Evolutionary conservation across 2,329 filamentous ascomycete genomes (phyloP), one percentile per base, ranked within the genome.

Genomic region (Paecilomyces niveus): DNA sequence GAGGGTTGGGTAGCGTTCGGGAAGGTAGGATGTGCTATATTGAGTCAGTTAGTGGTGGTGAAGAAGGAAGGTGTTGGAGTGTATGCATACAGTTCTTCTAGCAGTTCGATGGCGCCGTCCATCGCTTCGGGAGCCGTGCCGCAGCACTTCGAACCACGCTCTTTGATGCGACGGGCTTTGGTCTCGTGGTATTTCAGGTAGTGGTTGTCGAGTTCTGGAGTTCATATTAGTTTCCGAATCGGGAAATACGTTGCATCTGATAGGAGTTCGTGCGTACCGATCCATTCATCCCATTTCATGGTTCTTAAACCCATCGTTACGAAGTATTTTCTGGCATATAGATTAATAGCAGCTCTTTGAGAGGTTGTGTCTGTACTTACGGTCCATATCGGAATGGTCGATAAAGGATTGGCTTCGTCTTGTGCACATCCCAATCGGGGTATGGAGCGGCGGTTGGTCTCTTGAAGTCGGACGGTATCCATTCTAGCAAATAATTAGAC

Each of bases 371-470:
- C 39, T 18, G 15, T n/a, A 74, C 72, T 70, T 69, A 77, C 70
- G 89, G 89, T 0, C 89, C 89, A 70, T 90, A 84, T 65, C 87
- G 84, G 72, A 93, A 93, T 0, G 89, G 88, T 5, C 89, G 83
- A 73, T 93, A 93, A 0, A 88, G 88, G 0, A 91, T 81, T 0
- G 89, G 89, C 60, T 88, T 87, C 1, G 87, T 89, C n/a, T 76
- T 74, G 24, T 82, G 78, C 35, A 92, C 70, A 51, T 86, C 85
- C 88, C 89, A 92, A 69, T 84, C 72, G 0, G 84, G 83, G 65
- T 89, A 90, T 0, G 89, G 84, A 0, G 74, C 56, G 3, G 87
- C 84, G 0, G 75, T 69, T 1, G 88, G 87, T 1, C 85, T 77
- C 59, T 80, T 79, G 77, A 88, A 91, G 56, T 75, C 64, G 11